Evolutionary conservation across 1,284 basidiomycete genomes (phyloP), one percentile per base, ranked within the genome.

Genomic region (Malassezia caprae): DNA sequence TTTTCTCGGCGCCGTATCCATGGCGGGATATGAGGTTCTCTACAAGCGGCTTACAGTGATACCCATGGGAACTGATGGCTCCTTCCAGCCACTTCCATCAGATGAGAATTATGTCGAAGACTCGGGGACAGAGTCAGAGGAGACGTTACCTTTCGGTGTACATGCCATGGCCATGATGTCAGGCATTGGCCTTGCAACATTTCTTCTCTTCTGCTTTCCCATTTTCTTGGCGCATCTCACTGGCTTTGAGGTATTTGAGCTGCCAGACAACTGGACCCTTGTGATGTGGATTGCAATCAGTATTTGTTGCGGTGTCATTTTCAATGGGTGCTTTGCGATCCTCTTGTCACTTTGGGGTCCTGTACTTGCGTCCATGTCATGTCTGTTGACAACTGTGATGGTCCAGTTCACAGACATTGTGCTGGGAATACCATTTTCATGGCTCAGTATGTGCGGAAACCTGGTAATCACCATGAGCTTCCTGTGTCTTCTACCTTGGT

Each of bases 151-250:
- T 0, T 74, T 73, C 37, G 72, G 72, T 0, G 51, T 74, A 26
- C 71, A 74, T 34, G 63, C 72, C 10, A 73, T 67, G 46, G 53
- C 68, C 35, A 72, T 74, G 64, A 74, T 68, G 8, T 60, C 67
- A 26, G 71, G 69, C 19, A 74, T 74, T 30, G 72, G 72, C 2
- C 17, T 64, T 13, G 59, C 62, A 11, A 74, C 72, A 1, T 44
- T 67, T 3, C 35, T 31, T 11, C 56, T 60, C 0, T 62, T 74
- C 24, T 74, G 72, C 71, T 54, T 69, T 19, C 66, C 63, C 6
- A 19, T 74, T 15, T 26, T 54, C 32, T 12, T 71, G n/a, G 66
- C 66, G 0, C 27, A 73, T 46, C 15, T 51, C 5, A 49, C 61
- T 0, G 66, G 61, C 10, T 63, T 60, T 53, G 72, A 74, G 46